Percentiles rank a stretch among this genome's conserved stretches.
These are phyloP conservation scores for Dianthus caryophyllus DNA, from an alignment of 148 eudicot genomes.

Conservation along the genomic window DNA sequence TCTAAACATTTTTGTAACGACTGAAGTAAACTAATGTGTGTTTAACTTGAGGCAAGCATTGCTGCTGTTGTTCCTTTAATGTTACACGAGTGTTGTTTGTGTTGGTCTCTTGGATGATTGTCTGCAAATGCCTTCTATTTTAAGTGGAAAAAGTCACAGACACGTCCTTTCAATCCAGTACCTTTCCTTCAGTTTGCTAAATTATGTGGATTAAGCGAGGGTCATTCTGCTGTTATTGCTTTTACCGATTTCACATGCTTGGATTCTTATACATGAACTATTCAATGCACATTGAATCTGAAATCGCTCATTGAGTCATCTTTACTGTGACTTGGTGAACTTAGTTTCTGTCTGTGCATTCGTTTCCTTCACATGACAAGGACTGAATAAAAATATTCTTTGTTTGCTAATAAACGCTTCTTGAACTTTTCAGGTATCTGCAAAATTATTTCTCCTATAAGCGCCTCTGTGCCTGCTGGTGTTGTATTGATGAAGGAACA, in stretches of 20 bases:
- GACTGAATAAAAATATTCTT: too few relatives aligned
- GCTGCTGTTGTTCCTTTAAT: neutral
- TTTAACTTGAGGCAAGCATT: neutral
- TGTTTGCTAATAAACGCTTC: neutral
- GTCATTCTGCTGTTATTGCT: too few relatives aligned
- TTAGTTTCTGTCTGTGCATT: neutral
- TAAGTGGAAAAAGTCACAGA: neutral
- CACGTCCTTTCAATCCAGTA: neutral
- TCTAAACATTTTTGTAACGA: neutral
- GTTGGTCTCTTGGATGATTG: too few relatives aligned
- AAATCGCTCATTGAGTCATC: neutral
- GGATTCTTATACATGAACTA: too few relatives aligned
- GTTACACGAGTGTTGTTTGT: neutral
- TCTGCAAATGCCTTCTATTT: neutral
- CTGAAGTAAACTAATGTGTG: neutral
- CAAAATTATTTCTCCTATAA: slow-evolving; percentile 88
- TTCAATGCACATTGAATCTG: neutral
- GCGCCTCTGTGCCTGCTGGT: slow-evolving; percentile 91
- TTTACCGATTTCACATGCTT: neutral
- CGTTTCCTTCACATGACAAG: too few relatives aligned
- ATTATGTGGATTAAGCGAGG: too few relatives aligned
- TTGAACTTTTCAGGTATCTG: slow-evolving; percentile 60
- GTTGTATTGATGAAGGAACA: slow-evolving; percentile 87
- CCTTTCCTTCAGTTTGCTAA: too few relatives aligned
- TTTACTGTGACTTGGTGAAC: neutral